These are phyloP conservation scores for Nannochloropsis salina DNA, from an alignment of 108 stramenopile genomes.

Conservation along the genomic window DNA sequence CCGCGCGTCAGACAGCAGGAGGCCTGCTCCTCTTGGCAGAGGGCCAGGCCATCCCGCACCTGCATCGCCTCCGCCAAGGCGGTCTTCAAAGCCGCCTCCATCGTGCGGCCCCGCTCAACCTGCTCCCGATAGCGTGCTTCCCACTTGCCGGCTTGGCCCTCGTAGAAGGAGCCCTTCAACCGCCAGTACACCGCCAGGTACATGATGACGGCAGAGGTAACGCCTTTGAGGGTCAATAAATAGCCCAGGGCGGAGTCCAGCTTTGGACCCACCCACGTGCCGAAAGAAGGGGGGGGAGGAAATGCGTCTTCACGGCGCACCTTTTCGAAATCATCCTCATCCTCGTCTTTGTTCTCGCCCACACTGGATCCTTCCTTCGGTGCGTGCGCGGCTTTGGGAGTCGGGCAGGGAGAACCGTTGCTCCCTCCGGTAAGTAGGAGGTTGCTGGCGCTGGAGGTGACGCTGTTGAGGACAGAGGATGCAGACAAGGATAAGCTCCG, in stretches of 20 bases:
- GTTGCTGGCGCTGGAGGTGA: not conserved
- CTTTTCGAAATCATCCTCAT: conserved; percentile 9
- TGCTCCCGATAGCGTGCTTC: not conserved
- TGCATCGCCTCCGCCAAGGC: not conserved
- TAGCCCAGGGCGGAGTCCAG: not conserved
- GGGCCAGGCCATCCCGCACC: not conserved
- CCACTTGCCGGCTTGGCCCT: conserved; percentile 4
- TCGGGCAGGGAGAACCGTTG: too few species aligned
- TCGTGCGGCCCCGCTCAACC: not conserved
- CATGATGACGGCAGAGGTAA: not conserved
- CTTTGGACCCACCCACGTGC: not conserved
- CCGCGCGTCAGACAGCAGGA: not conserved
- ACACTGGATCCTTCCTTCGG: not conserved
- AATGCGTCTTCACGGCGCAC: conserved; percentile 16
- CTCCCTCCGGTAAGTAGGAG: not conserved
- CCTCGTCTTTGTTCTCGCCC: not conserved
- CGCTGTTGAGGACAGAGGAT: not conserved
- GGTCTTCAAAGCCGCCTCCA: not conserved
- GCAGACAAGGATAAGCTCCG: conserved; percentile 14
- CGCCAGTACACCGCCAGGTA: conserved; percentile 1
- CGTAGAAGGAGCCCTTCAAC: not conserved
- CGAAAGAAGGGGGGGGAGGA: not conserved
- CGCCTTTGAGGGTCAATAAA: not conserved
- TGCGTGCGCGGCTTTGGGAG: not conserved
- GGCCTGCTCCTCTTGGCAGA: not conserved